A percentile compares a stretch with the other conserved stretches of the same genome.
phyloP scores from a whole-genome alignment of 2,329 filamentous ascomycete species.

The Aspergillus tanneri region DNA sequence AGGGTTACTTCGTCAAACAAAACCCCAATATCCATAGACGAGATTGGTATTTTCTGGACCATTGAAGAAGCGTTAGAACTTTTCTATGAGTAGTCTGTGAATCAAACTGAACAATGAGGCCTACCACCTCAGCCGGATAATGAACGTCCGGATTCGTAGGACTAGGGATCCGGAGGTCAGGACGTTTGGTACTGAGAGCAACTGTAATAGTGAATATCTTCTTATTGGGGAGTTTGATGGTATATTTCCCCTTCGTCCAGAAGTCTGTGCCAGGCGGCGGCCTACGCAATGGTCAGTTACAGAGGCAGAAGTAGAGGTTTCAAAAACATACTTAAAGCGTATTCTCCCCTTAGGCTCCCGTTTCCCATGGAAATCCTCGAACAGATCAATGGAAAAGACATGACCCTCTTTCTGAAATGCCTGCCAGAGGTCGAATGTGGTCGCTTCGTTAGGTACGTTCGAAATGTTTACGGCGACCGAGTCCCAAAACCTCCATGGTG shows the following conservation, averaged over 20 bases:
- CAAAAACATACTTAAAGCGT: constrained; percentile 49
- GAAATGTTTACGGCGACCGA: constrained; percentile 39
- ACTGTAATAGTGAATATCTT: constrained; percentile 22
- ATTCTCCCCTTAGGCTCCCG: constrained; percentile 49
- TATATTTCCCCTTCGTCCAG: constrained; percentile 44
- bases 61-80: neutral
- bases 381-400: constrained; percentile 59
- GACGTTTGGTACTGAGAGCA: constrained; percentile 23
- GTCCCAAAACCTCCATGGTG: constrained; percentile 42
- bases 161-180: constrained; percentile 30
- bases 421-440: constrained; percentile 48
- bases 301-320: neutral
- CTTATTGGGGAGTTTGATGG: constrained; percentile 30
- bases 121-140: constrained; percentile 40
- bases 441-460: constrained; percentile 36
- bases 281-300: constrained; percentile 21
- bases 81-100: neutral
- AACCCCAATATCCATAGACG: constrained; percentile 62
- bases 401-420: constrained; percentile 55
- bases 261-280: constrained; percentile 56
- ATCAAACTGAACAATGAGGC: neutral
- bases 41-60: constrained; percentile 44
- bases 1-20: constrained; percentile 56
- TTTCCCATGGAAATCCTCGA: constrained; percentile 44
- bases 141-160: constrained; percentile 33